A percentile compares a stretch with the other conserved stretches of the same genome.
phyloP scores from a whole-genome alignment of 2,329 filamentous ascomycete species.

The Aureobasidium sp. region DNA sequence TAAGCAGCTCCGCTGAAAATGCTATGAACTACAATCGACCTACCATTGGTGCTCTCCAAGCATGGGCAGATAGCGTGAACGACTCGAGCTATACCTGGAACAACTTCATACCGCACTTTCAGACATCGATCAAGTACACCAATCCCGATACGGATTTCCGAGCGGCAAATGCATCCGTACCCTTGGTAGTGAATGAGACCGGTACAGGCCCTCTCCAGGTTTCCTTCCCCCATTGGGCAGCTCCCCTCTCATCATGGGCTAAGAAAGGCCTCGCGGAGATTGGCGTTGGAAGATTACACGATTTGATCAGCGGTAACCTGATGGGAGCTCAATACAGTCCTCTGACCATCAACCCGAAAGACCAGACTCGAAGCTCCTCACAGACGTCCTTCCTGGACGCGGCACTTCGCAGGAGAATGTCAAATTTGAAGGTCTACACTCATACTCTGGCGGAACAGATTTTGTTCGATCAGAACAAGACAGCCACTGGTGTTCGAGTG shows the following conservation, averaged over 20 bases:
- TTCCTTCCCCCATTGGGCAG: conserved; percentile 23
- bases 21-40: conserved; percentile 23
- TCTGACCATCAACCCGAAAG: conserved; percentile 20
- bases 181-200: conserved; percentile 19
- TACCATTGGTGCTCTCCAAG: conserved; percentile 24
- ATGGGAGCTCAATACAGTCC: conserved; percentile 16
- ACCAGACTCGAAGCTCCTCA: conserved; percentile 18
- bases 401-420: conserved; percentile 14
- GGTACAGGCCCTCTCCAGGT: conserved; percentile 23
- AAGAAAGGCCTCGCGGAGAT: conserved; percentile 20
- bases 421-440: conserved; percentile 21
- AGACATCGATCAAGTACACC: conserved; percentile 17
- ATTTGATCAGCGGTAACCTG: conserved; percentile 15
- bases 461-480: conserved; percentile 22
- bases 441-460: conserved; percentile 23
- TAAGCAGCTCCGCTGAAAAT: conserved; percentile 17
- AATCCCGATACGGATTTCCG: conserved; percentile 17
- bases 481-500: conserved; percentile 20
- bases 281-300: conserved; percentile 24
- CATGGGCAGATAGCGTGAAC: conserved; percentile 30
- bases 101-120: conserved; percentile 20
- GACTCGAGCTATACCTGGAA: conserved; percentile 26
- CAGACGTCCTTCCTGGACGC: conserved; percentile 23
- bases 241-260: conserved; percentile 24
- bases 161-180: conserved; percentile 21